Conservation (phyloP, 441 rosid genomes). For the Mallotus japonicus region DNA sequence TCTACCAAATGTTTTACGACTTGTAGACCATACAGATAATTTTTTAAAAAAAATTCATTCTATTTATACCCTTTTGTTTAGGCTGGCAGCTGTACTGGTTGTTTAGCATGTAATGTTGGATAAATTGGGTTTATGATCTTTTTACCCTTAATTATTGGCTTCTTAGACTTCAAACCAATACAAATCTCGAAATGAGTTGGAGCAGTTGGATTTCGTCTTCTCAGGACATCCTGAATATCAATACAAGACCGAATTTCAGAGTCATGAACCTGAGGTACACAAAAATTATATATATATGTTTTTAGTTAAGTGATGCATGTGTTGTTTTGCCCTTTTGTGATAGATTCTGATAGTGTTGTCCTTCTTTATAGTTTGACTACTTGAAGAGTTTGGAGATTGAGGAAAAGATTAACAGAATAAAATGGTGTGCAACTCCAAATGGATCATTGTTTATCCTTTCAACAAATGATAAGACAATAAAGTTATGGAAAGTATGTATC, state of each 20-base stretch:
- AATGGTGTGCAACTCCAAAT: constrained; percentile 56
- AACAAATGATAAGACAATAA: constrained; percentile 66
- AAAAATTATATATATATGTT: not conserved
- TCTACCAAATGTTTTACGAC: not conserved
- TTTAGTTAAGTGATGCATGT: not conserved
- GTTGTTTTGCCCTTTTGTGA: not conserved
- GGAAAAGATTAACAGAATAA: constrained; percentile 62
- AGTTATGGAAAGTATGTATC: constrained; percentile 63
- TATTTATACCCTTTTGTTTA: constrained; percentile 11
- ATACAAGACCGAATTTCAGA: constrained; percentile 69
- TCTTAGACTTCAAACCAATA: constrained; percentile 34
- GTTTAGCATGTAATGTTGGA: constrained; percentile 18
- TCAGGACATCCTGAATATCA: constrained; percentile 44
- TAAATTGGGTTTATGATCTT: constrained; percentile 22
- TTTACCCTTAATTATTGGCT: constrained; percentile 30
- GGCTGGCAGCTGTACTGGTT: constrained; percentile 25
- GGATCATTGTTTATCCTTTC: constrained; percentile 58
- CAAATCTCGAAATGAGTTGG: constrained; percentile 43
- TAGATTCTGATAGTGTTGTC: constrained; percentile 20
- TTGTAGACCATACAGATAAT: not conserved
- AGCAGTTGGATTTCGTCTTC: constrained; percentile 42
- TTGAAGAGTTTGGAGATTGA: constrained; percentile 75
- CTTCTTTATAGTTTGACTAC: constrained; percentile 52
- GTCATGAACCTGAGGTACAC: constrained; percentile 72
- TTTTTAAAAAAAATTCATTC: not conserved